Evolutionary conservation across 2,329 filamentous ascomycete genomes (phyloP), one percentile per base, ranked within the genome.

Genomic region (Colletotrichum chrysophilum): DNA sequence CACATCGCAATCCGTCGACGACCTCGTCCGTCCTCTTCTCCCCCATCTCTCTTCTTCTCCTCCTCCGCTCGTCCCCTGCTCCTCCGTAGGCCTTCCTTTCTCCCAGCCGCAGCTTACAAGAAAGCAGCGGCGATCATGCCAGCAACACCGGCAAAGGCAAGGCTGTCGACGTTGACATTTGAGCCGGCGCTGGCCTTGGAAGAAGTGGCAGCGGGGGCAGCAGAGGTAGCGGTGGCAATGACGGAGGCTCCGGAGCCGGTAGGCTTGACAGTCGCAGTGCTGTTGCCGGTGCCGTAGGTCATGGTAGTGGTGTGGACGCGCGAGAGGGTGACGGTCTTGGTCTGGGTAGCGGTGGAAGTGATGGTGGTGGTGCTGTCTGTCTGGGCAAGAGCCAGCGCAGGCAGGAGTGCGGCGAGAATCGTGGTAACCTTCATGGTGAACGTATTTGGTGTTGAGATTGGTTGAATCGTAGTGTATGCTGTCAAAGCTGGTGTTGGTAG

Each of bases 101-200:
- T 34, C 58, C 60, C 16, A 21, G 12, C 18, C n/a, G n/a, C 55
- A n/a, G 48, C 73, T 86, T 90, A 92, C 81, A 92, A 82, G 73
- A 92, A 77, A n/a, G 86, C 88, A 18, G 87, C 87, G 62, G 85
- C 85, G n/a, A 89, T 80, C 78, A 90, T 86, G 69, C 88, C 89
- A 58, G 86, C 86, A 61, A 90, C 79, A 67, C 87, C 89, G n/a
- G 86, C 88, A 52, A 89, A 79, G 38, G 86, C 87, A 14, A 90
- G 80, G 61, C 86, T 85, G 66, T 85, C 83, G 18, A 86, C 86
- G 58, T 86, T 84, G 56, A 91, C 82, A 26, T 81, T 78, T 28
- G 83, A 79, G 7, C 84, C 79, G 56, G 83, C 80, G 52, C 80
- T 80, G 26, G 81, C 76, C 67, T 71, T 76, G 55, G 80, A 78